Percentiles rank a stretch among this genome's conserved stretches.
phyloP scores from a whole-genome alignment of 139 green algal species.

The Volvox africanus region DNA sequence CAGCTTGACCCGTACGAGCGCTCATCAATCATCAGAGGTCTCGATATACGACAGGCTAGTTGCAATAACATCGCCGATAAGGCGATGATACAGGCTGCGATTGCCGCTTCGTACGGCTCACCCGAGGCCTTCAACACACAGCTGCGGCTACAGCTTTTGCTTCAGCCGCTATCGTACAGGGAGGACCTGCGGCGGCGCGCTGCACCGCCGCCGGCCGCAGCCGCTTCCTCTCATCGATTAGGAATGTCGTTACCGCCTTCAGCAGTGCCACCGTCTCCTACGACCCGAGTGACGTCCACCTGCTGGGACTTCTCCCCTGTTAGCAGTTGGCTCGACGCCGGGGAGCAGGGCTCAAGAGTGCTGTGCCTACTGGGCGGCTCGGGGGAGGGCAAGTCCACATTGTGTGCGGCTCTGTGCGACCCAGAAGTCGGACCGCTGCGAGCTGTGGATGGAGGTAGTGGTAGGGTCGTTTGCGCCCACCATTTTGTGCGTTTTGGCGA shows the following conservation, averaged over 20 bases:
- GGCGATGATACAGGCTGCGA: slow-evolving; percentile 21
- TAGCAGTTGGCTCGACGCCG: slow-evolving; percentile 9
- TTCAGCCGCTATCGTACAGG: slow-evolving; percentile 48
- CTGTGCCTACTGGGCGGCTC: slow-evolving; percentile 45
- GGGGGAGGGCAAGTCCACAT: slow-evolving; percentile 53
- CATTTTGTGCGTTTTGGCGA: slow-evolving; percentile 51
- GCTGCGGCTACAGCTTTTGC: slow-evolving; percentile 45
- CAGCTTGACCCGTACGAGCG: slow-evolving; percentile 21
- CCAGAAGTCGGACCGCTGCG: background rate
- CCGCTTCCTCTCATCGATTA: background rate
- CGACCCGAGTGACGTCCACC: background rate
- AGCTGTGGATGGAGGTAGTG: background rate
- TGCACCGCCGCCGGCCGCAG: background rate
- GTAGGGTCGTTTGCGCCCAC: background rate
- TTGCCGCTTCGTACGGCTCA: background rate
- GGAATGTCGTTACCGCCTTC: background rate
- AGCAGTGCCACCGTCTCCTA: background rate
- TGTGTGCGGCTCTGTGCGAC: slow-evolving; percentile 26
- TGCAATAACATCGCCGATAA: slow-evolving; percentile 26
- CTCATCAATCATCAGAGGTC: background rate
- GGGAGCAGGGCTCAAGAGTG: background rate
- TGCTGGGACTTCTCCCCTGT: slow-evolving; percentile 7
- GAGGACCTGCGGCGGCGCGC: slow-evolving; percentile 22
- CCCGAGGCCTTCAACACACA: slow-evolving; percentile 20
- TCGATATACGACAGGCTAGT: slow-evolving; percentile 14